phyloP scores from a whole-genome alignment of 1,284 basidiomycete genomes.

The Moesziomyces parantarcticus region DNA sequence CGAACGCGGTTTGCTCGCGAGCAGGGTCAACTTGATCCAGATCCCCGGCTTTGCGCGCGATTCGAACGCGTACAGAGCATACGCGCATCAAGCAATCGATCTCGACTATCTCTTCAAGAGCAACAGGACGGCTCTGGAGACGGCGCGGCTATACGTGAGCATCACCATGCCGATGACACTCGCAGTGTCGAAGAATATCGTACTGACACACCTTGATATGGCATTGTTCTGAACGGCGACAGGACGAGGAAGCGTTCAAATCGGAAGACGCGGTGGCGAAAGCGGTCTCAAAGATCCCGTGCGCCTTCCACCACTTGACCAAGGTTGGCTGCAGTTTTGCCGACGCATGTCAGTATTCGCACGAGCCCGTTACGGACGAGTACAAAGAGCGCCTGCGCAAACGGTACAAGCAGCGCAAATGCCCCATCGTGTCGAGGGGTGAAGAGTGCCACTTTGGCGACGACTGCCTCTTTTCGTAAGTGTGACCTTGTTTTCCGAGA shows the following conservation, averaged over 20 bases:
- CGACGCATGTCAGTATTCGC: slow-evolving; percentile 24
- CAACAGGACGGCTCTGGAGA: not conserved
- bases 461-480: slow-evolving; percentile 40
- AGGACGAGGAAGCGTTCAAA: slow-evolving; percentile 9
- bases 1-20: slow-evolving; percentile 15
- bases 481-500: not conserved
- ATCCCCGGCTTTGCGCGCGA: slow-evolving; percentile 34
- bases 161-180: not conserved
- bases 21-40: slow-evolving; percentile 36
- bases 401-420: slow-evolving; percentile 18
- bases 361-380: slow-evolving; percentile 15
- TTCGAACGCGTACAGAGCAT: slow-evolving; percentile 17
- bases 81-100: slow-evolving; percentile 31
- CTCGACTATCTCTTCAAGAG: slow-evolving; percentile 42
- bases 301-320: slow-evolving; percentile 33
- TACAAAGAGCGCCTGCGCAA: slow-evolving; percentile 11
- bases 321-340: not conserved
- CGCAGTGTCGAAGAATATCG: not conserved
- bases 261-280: not conserved
- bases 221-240: not conserved
- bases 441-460: slow-evolving; percentile 30
- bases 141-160: slow-evolving; percentile 20
- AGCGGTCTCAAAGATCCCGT: slow-evolving; percentile 1
- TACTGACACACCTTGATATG: not conserved
- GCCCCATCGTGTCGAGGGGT: slow-evolving; percentile 14